Percentiles rank a stretch among this genome's conserved stretches.
Evolutionary conservation across 2,329 filamentous ascomycete species (phyloP).

Genomic region (Aspergillus carbonarius): DNA sequence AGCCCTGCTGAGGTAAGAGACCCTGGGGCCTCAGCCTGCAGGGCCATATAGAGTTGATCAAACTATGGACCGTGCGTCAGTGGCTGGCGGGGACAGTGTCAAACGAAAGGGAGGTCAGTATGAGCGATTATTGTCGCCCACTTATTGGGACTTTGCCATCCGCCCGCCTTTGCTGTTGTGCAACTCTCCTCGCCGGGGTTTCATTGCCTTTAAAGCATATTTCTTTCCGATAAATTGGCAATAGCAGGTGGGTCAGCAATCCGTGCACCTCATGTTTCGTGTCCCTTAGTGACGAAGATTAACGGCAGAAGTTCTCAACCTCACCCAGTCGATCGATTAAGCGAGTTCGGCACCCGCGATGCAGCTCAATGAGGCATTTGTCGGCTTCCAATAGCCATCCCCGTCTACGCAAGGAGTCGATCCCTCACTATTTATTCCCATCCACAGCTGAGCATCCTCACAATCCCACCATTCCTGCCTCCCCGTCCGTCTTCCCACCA

Average conservation of each 20-base stretch:
- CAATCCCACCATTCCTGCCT: not conserved
- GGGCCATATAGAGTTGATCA: constrained; percentile 1
- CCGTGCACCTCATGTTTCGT: not conserved
- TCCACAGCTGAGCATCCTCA: not conserved
- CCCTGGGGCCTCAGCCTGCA: not conserved
- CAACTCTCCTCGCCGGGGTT: not conserved
- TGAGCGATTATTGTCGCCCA: constrained; percentile 7
- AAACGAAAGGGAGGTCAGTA: not conserved
- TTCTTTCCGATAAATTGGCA: not conserved
- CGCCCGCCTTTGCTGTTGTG: not conserved
- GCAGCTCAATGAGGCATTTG: constrained; percentile 9
- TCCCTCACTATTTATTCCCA: not conserved
- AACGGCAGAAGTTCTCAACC: not conserved
- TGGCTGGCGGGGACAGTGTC: not conserved
- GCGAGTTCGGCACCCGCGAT: not conserved
- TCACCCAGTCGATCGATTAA: not conserved
- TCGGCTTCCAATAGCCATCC: constrained; percentile 3
- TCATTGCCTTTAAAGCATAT: not conserved
- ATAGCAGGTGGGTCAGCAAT: not conserved
- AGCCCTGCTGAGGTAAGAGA: not conserved
- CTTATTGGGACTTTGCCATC: not conserved
- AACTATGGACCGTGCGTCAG: constrained; percentile 7
- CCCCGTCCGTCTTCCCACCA: not conserved
- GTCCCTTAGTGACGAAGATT: not conserved
- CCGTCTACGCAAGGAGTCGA: not conserved